Percentiles rank a stretch among this genome's conserved stretches.
Evolutionary conservation across 352 stramenopile genomes (phyloP).

Genomic region (Globisporangium uncinulatum): DNA sequence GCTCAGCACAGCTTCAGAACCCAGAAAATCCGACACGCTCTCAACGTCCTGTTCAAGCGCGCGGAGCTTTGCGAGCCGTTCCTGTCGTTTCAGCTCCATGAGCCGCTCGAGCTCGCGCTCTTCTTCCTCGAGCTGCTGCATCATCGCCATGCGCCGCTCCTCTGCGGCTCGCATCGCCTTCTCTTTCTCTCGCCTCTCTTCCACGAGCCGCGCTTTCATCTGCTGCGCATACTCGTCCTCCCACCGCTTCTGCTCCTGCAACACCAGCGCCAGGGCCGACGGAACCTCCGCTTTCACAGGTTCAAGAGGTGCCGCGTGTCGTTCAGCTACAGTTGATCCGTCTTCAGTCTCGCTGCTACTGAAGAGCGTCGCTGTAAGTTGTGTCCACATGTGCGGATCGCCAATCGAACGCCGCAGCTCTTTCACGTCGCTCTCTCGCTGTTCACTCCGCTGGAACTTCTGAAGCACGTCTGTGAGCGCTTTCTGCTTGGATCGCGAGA

Average conservation of each 20-base stretch:
- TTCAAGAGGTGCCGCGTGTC: constrained; percentile 1
- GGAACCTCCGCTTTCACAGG: neutral
- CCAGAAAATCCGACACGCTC: neutral
- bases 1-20: neutral
- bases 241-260: constrained; percentile 54
- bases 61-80: constrained; percentile 48
- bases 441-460: constrained; percentile 52
- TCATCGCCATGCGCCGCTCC: constrained; percentile 37
- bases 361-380: constrained; percentile 42
- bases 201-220: constrained; percentile 32
- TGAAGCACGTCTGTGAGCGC: constrained; percentile 54
- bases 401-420: constrained; percentile 54
- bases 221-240: constrained; percentile 57
- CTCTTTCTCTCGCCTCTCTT: constrained; percentile 53
- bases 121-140: constrained; percentile 71
- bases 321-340: neutral
- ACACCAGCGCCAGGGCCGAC: constrained; percentile 27
- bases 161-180: constrained; percentile 43
- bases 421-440: constrained; percentile 44
- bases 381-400: constrained; percentile 70
- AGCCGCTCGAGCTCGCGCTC: constrained; percentile 60
- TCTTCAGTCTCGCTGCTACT: neutral
- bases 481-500: constrained; percentile 63
- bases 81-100: constrained; percentile 54
- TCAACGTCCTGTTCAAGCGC: constrained; percentile 35